Conservation (phyloP, 225 moss, liverwort and hornwort species). For the Lunularia cruciata region DNA sequence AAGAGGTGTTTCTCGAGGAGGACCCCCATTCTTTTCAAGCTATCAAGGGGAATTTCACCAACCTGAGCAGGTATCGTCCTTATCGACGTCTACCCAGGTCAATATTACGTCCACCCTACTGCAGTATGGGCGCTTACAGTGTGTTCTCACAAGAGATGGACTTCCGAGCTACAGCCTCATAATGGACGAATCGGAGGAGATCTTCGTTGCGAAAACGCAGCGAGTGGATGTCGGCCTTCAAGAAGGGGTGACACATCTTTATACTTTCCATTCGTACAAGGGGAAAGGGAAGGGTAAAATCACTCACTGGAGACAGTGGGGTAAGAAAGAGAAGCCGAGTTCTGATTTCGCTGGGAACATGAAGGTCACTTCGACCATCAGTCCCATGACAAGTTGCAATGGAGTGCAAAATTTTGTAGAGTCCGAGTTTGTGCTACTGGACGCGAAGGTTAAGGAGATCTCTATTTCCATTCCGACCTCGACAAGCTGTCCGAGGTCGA, state of each 20-base stretch:
- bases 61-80: slow-evolving; percentile 9
- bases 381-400: slow-evolving; percentile 26
- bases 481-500: slow-evolving; percentile 39
- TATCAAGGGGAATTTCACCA: neutral
- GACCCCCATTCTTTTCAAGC: slow-evolving; percentile 29
- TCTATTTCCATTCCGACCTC: slow-evolving; percentile 33
- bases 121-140: slow-evolving; percentile 43
- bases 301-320: slow-evolving; percentile 48
- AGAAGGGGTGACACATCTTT: slow-evolving; percentile 40
- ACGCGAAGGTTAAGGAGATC: slow-evolving; percentile 40
- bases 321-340: slow-evolving; percentile 47
- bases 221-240: slow-evolving; percentile 27
- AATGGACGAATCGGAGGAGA: slow-evolving; percentile 53
- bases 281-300: slow-evolving; percentile 41
- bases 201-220: slow-evolving; percentile 45
- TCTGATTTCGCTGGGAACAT: slow-evolving; percentile 51
- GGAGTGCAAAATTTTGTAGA: slow-evolving; percentile 41
- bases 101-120: neutral
- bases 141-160: slow-evolving; percentile 43
- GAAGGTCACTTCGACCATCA: slow-evolving; percentile 42
- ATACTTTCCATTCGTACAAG: slow-evolving; percentile 44
- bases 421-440: slow-evolving; percentile 48
- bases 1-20: slow-evolving; percentile 15
- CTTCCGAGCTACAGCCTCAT: slow-evolving; percentile 49
- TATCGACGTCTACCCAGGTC: slow-evolving; percentile 2